Conservation (phyloP, 225 moss, liverwort and hornwort species). For the Takakia lepidozioides region DNA sequence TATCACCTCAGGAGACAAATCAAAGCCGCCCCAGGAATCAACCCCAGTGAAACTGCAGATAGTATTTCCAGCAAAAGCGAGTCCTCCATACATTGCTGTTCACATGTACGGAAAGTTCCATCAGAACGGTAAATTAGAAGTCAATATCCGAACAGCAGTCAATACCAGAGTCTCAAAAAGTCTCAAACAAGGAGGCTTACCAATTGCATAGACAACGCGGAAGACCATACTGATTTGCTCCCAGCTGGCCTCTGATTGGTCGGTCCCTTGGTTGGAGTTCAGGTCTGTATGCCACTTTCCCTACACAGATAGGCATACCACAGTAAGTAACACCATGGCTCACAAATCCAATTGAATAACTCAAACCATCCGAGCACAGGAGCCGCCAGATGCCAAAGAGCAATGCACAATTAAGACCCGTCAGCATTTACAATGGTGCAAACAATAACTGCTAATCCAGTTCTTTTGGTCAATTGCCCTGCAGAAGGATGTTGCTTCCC, state of each 20-base stretch:
- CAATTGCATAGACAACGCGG: slow-evolving; percentile 73
- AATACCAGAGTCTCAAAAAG: neutral
- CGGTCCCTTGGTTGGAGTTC: neutral
- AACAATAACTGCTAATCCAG: too few species aligned
- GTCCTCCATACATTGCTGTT: slow-evolving; percentile 70
- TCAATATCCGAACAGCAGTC: neutral
- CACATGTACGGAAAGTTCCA: too few species aligned
- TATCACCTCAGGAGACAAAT: slow-evolving; percentile 52
- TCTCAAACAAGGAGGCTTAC: slow-evolving; percentile 15
- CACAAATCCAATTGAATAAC: too few species aligned
- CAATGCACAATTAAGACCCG: too few species aligned
- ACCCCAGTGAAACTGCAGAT: slow-evolving; percentile 82
- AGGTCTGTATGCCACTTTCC: slow-evolving; percentile 30
- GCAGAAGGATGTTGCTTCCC: too few species aligned
- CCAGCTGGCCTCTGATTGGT: slow-evolving; percentile 62
- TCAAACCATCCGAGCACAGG: too few species aligned
- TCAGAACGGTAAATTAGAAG: too few species aligned
- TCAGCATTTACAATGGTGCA: too few species aligned
- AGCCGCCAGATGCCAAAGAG: too few species aligned
- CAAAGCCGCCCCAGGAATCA: slow-evolving; percentile 80
- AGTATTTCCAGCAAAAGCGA: slow-evolving; percentile 74
- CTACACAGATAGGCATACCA: too few species aligned
- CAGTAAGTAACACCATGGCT: too few species aligned
- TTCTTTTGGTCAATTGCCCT: too few species aligned
- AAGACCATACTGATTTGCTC: slow-evolving; percentile 81